Base-by-base conservation (phyloP, 2,329 filamentous ascomycete species). In the Colletotrichum neosansevieriae region DNA sequence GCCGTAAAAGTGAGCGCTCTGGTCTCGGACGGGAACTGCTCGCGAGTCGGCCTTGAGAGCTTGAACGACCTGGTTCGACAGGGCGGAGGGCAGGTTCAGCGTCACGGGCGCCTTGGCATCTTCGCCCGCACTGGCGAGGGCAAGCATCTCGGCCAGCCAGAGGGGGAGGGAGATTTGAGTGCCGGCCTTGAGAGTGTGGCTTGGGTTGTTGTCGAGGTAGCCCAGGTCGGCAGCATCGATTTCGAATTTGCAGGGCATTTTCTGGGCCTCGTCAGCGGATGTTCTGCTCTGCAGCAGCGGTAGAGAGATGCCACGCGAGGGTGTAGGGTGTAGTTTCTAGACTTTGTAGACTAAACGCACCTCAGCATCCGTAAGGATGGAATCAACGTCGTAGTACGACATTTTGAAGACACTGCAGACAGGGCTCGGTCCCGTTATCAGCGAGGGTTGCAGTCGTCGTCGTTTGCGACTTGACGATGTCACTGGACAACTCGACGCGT, bases 181-280 rank as follows among this genome's bases (percentile, higher is more conserved):
- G 69, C 93, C 92, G 62, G 90, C 81, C 78, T 95, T 96, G 74
- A 98, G 90, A 77, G 92, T 81, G 36, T 85, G 81, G 2, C 80
- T 77, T 24, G 92, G 87, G 75, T 93, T 95, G 75, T 94, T 94
- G 80, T 97, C 94, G 68, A 99, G 86, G 78, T 97, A 94, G 73
- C 94, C 94, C 51, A 98, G 88, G 64, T 92, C 90, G 19, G 94
- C 92, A 36, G 97, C 91, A 68, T 95, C 92, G 75, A 98, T 88
- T 76, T 97, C 92, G 81, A 98, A 98, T 58, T 92, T 97, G 83
- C 94, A 97, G 45, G 96, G 95, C 36, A 98, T 89, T 92, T 98
- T 98, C 90, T 97, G 73, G 29, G 49, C 15, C 9, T 10, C n/a
- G 24, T 64, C 19, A 50, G 58, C 24, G 3, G 57, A 57, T 11